Evolutionary conservation across 2,329 filamentous ascomycete species (phyloP), one percentile per base, ranked within the genome.

Genomic region (Penicillium occitanis): DNA sequence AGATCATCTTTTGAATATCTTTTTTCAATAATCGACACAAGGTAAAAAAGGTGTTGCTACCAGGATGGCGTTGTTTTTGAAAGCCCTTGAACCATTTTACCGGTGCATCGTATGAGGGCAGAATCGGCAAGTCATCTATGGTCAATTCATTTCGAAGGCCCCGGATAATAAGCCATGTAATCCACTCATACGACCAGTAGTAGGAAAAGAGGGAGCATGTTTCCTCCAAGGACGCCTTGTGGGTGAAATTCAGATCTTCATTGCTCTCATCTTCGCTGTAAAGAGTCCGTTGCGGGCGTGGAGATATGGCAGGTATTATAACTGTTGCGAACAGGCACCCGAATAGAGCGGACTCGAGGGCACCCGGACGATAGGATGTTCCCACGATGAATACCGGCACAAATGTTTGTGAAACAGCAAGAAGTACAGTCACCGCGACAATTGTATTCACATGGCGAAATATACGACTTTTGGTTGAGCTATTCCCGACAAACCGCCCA

Each of bases 161-260:
- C 11, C 70, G 71, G 40, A 74, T 42, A 8, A 76, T 74, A 22
- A 76, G 65, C 37, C 73, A 70, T 3, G 74, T 76, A 28, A 77
- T 68, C 75, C 75, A 77, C 48, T 70, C 75, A 60, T 77, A 77
- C 1, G 74, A 74, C 51, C 74, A 69, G 60, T 74, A 77, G 58
- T 72, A 75, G 5, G 74, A 75, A n/a, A 75, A 72, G 48, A 71
- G 69, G 1, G 73, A 76, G 62, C 74, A 74, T 1, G 73, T 75
- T 66, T 77, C 73, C 65, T 77, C 75, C 0, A 70, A 69, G 6
- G 74, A 76, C 17, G 37, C 50, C 33, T 68, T 66, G 6, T 68
- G 65, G 7, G 66, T n/a, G 25, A 33, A 30, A 7, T 1, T 55
- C 3, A 61, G 50, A 37, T 55, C 42, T n/a, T 68, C 68, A 4